phyloP scores from a whole-genome alignment of 1,284 basidiomycete genomes.

The Cutaneotrichosporon mucoides region DNA sequence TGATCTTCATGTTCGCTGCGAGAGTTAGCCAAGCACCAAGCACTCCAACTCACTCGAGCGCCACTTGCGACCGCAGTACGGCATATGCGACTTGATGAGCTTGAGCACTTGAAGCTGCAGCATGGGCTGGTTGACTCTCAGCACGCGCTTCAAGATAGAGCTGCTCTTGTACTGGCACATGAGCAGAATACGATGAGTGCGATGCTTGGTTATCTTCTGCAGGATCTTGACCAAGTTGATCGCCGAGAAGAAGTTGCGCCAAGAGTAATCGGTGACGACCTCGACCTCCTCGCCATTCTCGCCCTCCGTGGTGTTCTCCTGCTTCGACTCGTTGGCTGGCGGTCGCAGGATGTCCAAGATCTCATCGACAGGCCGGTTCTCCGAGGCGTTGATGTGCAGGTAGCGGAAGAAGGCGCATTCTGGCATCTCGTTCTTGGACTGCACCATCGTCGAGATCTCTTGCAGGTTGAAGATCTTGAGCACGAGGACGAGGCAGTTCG shows the following conservation, averaged over 20 bases:
- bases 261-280: slow-evolving; percentile 88
- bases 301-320: slow-evolving; percentile 36
- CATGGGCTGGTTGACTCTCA: slow-evolving; percentile 90
- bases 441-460: slow-evolving; percentile 76
- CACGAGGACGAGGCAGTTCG: slow-evolving; percentile 88
- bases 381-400: slow-evolving; percentile 58
- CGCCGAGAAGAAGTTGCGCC: slow-evolving; percentile 97
- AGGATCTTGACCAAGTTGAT: slow-evolving; percentile 98
- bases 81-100: slow-evolving; percentile 97
- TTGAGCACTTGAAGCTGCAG: slow-evolving; percentile 95
- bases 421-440: slow-evolving; percentile 71
- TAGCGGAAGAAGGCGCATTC: slow-evolving; percentile 84
- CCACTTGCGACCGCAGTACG: slow-evolving; percentile 98
- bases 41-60: slow-evolving; percentile 67
- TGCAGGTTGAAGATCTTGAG: slow-evolving; percentile 98
- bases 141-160: slow-evolving; percentile 88
- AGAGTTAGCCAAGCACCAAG: background rate
- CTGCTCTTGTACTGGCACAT: slow-evolving; percentile 98
- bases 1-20: slow-evolving; percentile 97
- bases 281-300: slow-evolving; percentile 68
- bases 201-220: slow-evolving; percentile 94
- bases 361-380: background rate
- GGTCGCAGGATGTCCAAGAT: background rate
- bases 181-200: slow-evolving; percentile 91
- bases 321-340: background rate